Evolutionary conservation across 106 monocot genomes (phyloP).

Genomic region (Dactylorhiza incarnata): DNA sequence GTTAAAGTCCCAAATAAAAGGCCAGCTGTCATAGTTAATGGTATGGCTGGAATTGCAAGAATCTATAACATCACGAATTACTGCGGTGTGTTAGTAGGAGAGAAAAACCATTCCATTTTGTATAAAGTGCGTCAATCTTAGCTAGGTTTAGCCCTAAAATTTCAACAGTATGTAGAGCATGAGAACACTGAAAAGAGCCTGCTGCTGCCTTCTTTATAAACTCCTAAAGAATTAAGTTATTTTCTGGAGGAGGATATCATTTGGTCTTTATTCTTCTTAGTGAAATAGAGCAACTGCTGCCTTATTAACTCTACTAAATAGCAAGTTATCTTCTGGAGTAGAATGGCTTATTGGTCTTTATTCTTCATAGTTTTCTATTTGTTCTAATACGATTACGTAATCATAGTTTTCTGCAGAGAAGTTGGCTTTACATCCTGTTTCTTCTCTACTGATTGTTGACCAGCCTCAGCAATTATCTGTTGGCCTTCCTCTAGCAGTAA

Average conservation of each 20-base stretch:
- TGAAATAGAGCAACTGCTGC: background rate
- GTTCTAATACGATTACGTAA: background rate
- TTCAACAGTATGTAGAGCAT: background rate
- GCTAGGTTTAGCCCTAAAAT: background rate
- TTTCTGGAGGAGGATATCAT: background rate
- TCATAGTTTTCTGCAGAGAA: background rate
- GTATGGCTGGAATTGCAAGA: conserved; percentile 96
- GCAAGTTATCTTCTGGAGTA: background rate
- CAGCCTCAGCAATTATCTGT: too few relatives aligned
- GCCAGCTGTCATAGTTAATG: conserved; percentile 95
- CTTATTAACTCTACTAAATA: background rate
- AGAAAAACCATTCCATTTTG: background rate
- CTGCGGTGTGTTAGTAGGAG: background rate
- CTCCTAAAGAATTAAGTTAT: background rate
- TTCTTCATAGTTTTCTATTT: background rate
- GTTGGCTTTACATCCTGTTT: background rate
- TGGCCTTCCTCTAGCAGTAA: too few relatives aligned
- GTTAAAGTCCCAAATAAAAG: conserved; percentile 79
- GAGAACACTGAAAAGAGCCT: background rate
- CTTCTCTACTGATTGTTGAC: too few relatives aligned
- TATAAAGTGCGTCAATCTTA: background rate
- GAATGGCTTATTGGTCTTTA: background rate
- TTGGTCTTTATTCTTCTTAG: background rate
- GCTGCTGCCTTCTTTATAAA: background rate
- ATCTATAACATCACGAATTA: conserved; percentile 32